Evolutionary conservation across 768 basidiomycete species (phyloP).

Genomic region (Agaricus sinodeliciosus): DNA sequence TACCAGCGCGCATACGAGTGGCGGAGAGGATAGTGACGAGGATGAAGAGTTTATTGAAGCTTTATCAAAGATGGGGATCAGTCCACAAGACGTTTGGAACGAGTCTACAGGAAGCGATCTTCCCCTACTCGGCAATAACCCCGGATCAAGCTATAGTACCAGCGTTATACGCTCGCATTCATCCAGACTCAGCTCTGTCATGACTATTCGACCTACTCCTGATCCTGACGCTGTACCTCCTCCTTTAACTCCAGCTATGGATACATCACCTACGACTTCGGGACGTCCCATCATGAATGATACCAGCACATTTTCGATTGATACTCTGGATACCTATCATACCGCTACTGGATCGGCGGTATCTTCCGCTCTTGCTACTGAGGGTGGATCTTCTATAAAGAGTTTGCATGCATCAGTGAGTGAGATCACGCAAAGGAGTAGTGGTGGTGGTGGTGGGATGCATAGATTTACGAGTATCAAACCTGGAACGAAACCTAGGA

Average conservation of each 20-base stretch:
- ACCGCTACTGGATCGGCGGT: slow-evolving; percentile 52
- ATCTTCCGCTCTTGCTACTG: slow-evolving; percentile 59
- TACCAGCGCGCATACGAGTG: slow-evolving; percentile 18
- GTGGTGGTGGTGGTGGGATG: slow-evolving; percentile 32
- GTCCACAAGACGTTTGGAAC: slow-evolving; percentile 33
- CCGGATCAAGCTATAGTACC: slow-evolving; percentile 51
- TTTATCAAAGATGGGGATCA: slow-evolving; percentile 45
- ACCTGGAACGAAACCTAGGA: slow-evolving; percentile 61
- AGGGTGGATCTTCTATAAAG: slow-evolving; percentile 62
- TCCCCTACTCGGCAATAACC: neutral
- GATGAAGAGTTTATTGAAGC: slow-evolving; percentile 67
- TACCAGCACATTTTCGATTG: slow-evolving; percentile 47
- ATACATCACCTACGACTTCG: slow-evolving; percentile 15
- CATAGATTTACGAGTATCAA: slow-evolving; percentile 87
- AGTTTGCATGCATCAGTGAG: slow-evolving; percentile 23
- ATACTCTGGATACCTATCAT: slow-evolving; percentile 56
- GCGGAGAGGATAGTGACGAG: slow-evolving; percentile 47
- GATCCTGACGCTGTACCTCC: slow-evolving; percentile 41
- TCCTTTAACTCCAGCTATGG: slow-evolving; percentile 25
- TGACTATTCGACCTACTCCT: slow-evolving; percentile 57
- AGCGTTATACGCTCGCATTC: slow-evolving; percentile 55
- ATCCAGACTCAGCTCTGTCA: slow-evolving; percentile 62
- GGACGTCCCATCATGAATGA: slow-evolving; percentile 26
- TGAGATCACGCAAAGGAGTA: neutral
- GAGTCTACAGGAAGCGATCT: slow-evolving; percentile 28